phyloP scores from a whole-genome alignment of 208 protist species.

The Trypanosoma platydactyli region DNA sequence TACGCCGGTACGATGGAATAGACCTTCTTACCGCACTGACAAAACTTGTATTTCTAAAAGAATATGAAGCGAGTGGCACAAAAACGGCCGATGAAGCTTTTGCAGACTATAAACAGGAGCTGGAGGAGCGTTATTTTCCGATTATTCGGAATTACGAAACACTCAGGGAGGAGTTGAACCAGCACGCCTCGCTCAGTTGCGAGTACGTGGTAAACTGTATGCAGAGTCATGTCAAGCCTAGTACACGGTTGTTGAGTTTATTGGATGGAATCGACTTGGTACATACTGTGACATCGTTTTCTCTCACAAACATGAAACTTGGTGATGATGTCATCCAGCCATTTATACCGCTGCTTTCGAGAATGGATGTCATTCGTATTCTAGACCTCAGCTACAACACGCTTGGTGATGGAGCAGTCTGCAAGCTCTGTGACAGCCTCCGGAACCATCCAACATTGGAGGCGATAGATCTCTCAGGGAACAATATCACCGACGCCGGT shows the following conservation, averaged over 20 bases:
- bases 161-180: constrained; percentile 20
- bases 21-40: constrained; percentile 49
- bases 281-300: constrained; percentile 24
- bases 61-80: constrained; percentile 42
- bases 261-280: constrained; percentile 22
- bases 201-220: constrained; percentile 69
- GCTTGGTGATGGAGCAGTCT: constrained; percentile 44
- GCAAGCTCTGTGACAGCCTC: constrained; percentile 24
- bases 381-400: constrained; percentile 61
- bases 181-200: constrained; percentile 46
- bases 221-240: constrained; percentile 38
- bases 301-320: constrained; percentile 39
- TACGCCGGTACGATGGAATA: constrained; percentile 50
- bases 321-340: constrained; percentile 42
- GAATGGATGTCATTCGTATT: constrained; percentile 45
- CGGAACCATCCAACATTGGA: constrained; percentile 49
- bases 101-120: constrained; percentile 35
- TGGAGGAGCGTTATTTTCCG: constrained; percentile 30
- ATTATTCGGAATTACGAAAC: constrained; percentile 38
- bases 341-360: constrained; percentile 47
- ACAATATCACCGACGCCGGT: constrained; percentile 44
- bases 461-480: constrained; percentile 53
- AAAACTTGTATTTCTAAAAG: constrained; percentile 51
- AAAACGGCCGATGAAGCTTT: constrained; percentile 28
- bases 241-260: constrained; percentile 34